Evolutionary conservation across 768 basidiomycete species (phyloP).

Genomic region (Macrocybe gigantea): DNA sequence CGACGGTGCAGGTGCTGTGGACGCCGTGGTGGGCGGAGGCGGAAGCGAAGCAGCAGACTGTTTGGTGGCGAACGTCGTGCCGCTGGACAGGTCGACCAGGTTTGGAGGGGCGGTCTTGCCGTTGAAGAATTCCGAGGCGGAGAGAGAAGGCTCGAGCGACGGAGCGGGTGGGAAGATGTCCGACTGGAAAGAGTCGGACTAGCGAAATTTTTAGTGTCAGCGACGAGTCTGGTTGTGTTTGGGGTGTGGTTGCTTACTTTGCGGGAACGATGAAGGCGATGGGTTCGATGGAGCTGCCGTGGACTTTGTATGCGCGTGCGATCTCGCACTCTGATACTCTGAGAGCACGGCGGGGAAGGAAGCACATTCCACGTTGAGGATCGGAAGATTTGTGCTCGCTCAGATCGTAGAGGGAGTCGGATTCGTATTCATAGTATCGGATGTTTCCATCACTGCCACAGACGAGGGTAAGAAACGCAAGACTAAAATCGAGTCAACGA

Average conservation of each 20-base stretch:
- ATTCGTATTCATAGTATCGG: constrained; percentile 95
- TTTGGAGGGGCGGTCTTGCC: constrained; percentile 80
- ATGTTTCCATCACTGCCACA: constrained; percentile 84
- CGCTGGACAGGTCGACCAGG: constrained; percentile 74
- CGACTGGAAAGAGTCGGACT: constrained; percentile 95
- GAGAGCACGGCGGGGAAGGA: constrained; percentile 89
- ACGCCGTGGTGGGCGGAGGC: constrained; percentile 12
- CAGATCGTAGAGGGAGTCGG: constrained; percentile 69
- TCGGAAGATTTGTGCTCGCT: constrained; percentile 86
- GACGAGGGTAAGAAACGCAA: neutral
- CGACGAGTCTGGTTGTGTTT: neutral
- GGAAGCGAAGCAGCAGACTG: constrained; percentile 16
- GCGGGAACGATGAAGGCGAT: constrained; percentile 91
- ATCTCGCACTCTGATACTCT: constrained; percentile 92
- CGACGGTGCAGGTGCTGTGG: constrained; percentile 21
- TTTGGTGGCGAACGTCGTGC: constrained; percentile 30
- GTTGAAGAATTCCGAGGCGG: constrained; percentile 81
- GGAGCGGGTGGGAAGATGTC: constrained; percentile 95
- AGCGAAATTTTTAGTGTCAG: constrained; percentile 6
- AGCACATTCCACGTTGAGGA: constrained; percentile 95
- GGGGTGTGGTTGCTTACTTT: constrained; percentile 47
- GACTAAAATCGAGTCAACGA: constrained; percentile 1
- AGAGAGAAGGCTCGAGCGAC: constrained; percentile 72
- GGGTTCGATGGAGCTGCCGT: constrained; percentile 71
- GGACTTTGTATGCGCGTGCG: constrained; percentile 88